Evolutionary conservation across 371 early-diverging fungal genomes (phyloP).

Genomic region (Mortierella sp.): DNA sequence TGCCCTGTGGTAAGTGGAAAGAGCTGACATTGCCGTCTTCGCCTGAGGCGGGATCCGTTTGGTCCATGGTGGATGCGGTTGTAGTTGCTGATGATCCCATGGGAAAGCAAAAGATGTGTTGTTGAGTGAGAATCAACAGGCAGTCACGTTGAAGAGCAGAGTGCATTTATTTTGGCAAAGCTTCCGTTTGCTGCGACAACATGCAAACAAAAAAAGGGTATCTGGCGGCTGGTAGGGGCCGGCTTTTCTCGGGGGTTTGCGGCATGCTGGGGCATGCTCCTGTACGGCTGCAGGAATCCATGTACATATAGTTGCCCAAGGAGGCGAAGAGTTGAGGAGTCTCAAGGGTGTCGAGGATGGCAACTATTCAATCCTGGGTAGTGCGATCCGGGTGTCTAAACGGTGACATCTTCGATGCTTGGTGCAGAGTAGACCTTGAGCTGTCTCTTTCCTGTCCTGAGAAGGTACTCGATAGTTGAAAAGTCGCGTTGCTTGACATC

Average conservation of each 20-base stretch:
- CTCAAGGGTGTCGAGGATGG: neutral
- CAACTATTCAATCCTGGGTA: too few species aligned
- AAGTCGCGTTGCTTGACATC: conserved; percentile 69
- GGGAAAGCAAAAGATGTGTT: neutral
- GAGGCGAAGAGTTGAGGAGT: neutral
- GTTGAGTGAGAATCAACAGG: neutral
- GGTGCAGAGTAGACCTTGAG: conserved; percentile 69
- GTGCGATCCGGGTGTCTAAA: conserved; percentile 40
- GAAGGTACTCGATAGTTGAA: conserved; percentile 75
- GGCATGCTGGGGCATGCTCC: neutral
- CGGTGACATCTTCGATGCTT: conserved; percentile 71
- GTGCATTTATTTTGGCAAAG: conserved; percentile 1
- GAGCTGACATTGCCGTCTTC: neutral
- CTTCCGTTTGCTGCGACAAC: too few species aligned
- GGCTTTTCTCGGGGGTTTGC: neutral
- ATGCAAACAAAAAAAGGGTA: neutral
- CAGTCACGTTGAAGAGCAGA: neutral
- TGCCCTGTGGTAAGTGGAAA: neutral
- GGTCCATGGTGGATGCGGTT: neutral
- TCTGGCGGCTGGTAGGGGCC: neutral
- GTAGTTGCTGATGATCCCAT: neutral
- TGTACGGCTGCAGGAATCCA: neutral
- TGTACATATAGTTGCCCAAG: neutral
- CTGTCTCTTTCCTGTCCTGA: conserved; percentile 70
- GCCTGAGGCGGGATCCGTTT: neutral